Evolutionary conservation across 2,329 filamentous ascomycete genomes (phyloP), one percentile per base, ranked within the genome.

Genomic region (Colletotrichum sublineola): DNA sequence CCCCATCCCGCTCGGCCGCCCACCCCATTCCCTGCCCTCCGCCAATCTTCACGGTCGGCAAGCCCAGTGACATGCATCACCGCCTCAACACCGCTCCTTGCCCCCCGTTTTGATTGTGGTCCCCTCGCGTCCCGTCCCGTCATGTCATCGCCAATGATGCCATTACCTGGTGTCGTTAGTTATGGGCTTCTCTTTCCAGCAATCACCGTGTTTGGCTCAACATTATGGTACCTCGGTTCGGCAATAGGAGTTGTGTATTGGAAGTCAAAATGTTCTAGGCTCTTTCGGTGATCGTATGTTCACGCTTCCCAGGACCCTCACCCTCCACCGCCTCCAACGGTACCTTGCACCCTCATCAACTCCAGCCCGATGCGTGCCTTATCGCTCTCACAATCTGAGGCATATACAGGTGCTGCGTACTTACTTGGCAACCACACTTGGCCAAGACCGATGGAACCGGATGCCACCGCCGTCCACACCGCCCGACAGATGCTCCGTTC

Each of bases 1-100:
- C 70, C 67, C 66, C 53, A 29, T 58, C 56, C 67, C 33, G 57
- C 46, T 65, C 66, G n/a, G 46, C 55, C 58, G 60, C 53, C 42
- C 46, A 42, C 33, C 24, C 44, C 24, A 38, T 65, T 50, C 70
- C 70, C 60, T 68, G 70, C 48, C n/a, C 66, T 61, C 67, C 60
- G 60, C 70, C 48, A 36, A 20, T 73, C 70, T 73, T 73, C 70
- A 73, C 42, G 42, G 60, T 65, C 67, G 66, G 55, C 67, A 65
- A 70, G 66, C 66, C 67, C 70, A 73, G 60, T 73, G 70, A 73
- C 61, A 38, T 73, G 70, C 70, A 70, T 73, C 70, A 70, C 70
- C 70, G 70, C 66, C 70, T 73, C 67, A 73, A 73, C 70, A 73
- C 70, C 66, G 70, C 70, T 73, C 55, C 66, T 73, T 64, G 60